Evolutionary conservation across 148 eudicot species (phyloP), one percentile per base, ranked within the genome.

Genomic region (Bassia scoparia): DNA sequence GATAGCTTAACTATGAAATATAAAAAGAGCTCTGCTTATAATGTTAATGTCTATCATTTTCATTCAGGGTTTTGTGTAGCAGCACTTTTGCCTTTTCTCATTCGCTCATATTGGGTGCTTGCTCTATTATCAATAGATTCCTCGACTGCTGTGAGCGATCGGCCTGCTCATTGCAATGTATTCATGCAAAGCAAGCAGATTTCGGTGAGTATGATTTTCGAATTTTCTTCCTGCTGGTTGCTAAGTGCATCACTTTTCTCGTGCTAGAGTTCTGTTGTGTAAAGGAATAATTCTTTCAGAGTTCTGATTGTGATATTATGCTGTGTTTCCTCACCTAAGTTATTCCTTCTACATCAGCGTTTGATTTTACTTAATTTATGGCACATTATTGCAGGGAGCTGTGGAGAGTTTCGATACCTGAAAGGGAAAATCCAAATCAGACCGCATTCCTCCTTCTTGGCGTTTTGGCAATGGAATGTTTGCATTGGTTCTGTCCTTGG

Each of bases 381-480:
- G n/a, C n/a, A n/a, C n/a, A n/a, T n/a, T n/a, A n/a, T 74, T 75
- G 54, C 80, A 96, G 99, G 99, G 99, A 73, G 75, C 87, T 74
- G 94, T 96, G 75, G 97, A 71, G 97, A 96, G 79, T 96, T 96
- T 80, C 88, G 92, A 74, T 86, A 75, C 99, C 99, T 12, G 20
- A 86, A 68, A 83, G 96, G 70, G 97, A 85, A 83, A 87, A 90
- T 78, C 75, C 81, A 38, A 83, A 79, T 44, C 81, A 82, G 76
- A 70, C 86, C 60, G 94, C 89, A 50, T 80, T 92, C 75, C 88
- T 74, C 89, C 89, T 74, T 90, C 97, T 16, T 96, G 99, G 99
- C 90, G 99, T 49, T 96, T 96, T 83, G 99, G 96, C 67, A 96
- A 96, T 77, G 99, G 99, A 78, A 96, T 96, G 97, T 96, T 92